Evolutionary conservation across 2,329 filamentous ascomycete species (phyloP).

Genomic region (Coniosporium tulheliwenetii): DNA sequence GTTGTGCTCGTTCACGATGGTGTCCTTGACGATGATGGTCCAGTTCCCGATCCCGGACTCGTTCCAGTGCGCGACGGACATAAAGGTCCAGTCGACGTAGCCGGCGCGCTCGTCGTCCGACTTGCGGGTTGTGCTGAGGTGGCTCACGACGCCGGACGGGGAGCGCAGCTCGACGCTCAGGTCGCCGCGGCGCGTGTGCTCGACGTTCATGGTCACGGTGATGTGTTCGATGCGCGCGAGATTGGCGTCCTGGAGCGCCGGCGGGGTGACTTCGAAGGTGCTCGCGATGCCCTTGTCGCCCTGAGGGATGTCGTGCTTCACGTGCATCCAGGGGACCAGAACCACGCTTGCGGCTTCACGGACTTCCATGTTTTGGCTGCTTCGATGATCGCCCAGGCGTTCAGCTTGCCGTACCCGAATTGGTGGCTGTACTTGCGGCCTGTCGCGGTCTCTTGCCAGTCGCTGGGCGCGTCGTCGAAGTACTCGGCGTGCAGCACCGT

Average conservation of each 20-base stretch:
- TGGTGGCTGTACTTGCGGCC: constrained; percentile 86
- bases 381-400: constrained; percentile 73
- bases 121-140: constrained; percentile 62
- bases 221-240: constrained; percentile 82
- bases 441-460: constrained; percentile 69
- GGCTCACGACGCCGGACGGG: constrained; percentile 64
- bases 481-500: constrained; percentile 72
- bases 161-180: constrained; percentile 84
- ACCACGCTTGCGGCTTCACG: constrained; percentile 94
- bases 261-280: constrained; percentile 64
- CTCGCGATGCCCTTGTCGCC: constrained; percentile 66
- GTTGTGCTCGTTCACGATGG: constrained; percentile 55
- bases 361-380: constrained; percentile 70
- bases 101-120: constrained; percentile 51
- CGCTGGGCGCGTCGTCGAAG: constrained; percentile 54
- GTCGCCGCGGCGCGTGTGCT: constrained; percentile 76
- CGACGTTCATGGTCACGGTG: constrained; percentile 92
- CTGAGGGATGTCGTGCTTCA: constrained; percentile 73
- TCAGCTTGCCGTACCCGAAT: constrained; percentile 90
- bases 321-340: constrained; percentile 81
- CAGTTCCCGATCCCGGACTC: constrained; percentile 77
- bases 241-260: constrained; percentile 71
- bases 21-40: constrained; percentile 83
- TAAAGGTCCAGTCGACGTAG: constrained; percentile 95
- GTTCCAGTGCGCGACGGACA: constrained; percentile 96